These are phyloP conservation scores for Nymphaea thermarum DNA, from an alignment of 164 flowering plant genomes.

Conservation along the genomic window DNA sequence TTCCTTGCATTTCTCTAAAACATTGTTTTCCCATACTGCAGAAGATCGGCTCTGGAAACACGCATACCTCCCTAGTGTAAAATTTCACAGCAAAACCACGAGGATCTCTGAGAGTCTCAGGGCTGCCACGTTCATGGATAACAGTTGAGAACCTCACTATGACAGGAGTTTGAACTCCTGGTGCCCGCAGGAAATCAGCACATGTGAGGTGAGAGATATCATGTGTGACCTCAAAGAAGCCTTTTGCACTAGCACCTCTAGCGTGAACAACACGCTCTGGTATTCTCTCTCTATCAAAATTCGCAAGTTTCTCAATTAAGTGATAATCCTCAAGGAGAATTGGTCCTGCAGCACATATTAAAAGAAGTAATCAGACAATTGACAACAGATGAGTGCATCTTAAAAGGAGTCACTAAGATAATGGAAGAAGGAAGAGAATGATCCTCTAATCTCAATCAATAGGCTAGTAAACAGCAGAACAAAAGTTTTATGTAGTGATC, in stretches of 20 bases:
- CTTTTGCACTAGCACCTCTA: constrained; percentile 99
- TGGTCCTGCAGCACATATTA: constrained; percentile 45
- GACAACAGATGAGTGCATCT: too few relatives aligned
- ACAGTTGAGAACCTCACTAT: constrained; percentile 92
- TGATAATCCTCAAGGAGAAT: constrained; percentile 98
- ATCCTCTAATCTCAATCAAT: too few relatives aligned
- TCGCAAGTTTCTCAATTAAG: constrained; percentile 87
- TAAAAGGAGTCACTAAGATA: too few relatives aligned
- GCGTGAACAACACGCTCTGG: constrained; percentile 99
- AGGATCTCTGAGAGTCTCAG: constrained; percentile 93
- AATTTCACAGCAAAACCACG: constrained; percentile 87
- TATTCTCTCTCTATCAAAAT: constrained; percentile 81
- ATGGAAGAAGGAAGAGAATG: too few relatives aligned
- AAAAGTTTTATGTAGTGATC: too few relatives aligned
- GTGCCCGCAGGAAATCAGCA: constrained; percentile 94
- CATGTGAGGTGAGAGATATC: constrained; percentile 80
- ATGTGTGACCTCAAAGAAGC: constrained; percentile 96
- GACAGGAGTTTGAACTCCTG: constrained; percentile 97
- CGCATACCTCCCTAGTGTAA: constrained; percentile 82
- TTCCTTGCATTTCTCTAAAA: too few relatives aligned
- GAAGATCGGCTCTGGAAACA: not conserved
- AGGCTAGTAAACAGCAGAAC: too few relatives aligned
- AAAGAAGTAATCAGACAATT: too few relatives aligned
- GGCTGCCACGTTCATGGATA: constrained; percentile 97
- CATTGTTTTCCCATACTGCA: too few relatives aligned